Base-by-base conservation (phyloP, 2,329 filamentous ascomycete genomes). In the Colletotrichum acutatum region DNA sequence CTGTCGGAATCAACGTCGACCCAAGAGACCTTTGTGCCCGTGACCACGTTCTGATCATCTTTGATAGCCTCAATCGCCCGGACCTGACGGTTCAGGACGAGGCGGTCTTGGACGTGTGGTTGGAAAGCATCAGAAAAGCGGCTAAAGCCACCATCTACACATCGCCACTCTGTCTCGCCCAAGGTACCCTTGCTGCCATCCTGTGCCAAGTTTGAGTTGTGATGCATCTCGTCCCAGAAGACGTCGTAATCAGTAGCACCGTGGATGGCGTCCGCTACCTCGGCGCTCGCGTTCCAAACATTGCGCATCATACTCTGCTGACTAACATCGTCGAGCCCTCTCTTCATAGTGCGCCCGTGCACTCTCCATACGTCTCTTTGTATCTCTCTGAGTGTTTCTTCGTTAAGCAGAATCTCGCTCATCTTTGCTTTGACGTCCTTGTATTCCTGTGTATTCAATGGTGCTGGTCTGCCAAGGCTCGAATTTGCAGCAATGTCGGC, bases 311-410 rank as follows among this genome's bases (percentile, higher is more conserved):
- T 26, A 14, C 37, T 52, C 3, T 66, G 54, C 64, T 59, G 37
- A n/a, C 90, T 92, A 85, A 88, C 93, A 68, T 89, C 83, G 78
- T 92, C 90, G 28, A 90, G 85, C 1, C 89, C 89, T 6, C 81
- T 74, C n/a, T 82, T 83, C 30, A 79, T 78, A 3, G 83, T 76
- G 24, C 84, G 80, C 22, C 78, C 79, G 76, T 86, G 84, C 0
- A 84, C 83, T 71, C 81, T 78, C 76, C 83, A 83, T 77, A 84
- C 83, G 77, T 85, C 85, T 19, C 74, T 76, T n/a, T 84, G 82
- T 46, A 84, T 77, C 57, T 81, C 78, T 11, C 79, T 78, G 26
- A 59, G 37, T 9, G 52, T 37, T 24, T 37, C 52, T 30, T 66
- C 54, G 24, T 53, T 66, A 11, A 34, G 34, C 14, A 59, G 5